phyloP scores from a whole-genome alignment of 2,329 filamentous ascomycete genomes.

The Colletotrichum lentis region DNA sequence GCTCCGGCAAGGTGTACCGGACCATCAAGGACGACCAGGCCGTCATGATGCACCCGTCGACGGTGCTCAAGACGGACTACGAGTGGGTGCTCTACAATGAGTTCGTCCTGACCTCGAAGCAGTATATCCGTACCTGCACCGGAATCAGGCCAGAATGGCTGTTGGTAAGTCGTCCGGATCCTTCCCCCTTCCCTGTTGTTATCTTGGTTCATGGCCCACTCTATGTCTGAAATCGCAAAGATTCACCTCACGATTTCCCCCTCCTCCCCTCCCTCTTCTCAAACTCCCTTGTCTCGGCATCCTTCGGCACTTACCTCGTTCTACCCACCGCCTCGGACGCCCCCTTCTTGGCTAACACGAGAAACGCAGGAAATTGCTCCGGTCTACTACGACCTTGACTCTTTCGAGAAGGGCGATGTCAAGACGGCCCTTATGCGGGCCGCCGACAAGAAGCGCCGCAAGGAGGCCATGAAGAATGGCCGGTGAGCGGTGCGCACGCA shows the following conservation, averaged over 20 bases:
- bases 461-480: conserved; percentile 63
- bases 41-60: conserved; percentile 92
- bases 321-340: not conserved
- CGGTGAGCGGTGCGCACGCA: conserved; percentile 44
- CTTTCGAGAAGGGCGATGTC: conserved; percentile 87
- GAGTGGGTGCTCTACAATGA: conserved; percentile 99
- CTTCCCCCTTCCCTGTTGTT: not conserved
- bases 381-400: conserved; percentile 85
- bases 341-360: conserved; percentile 13
- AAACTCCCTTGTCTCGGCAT: conserved; percentile 5
- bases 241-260: conserved; percentile 1
- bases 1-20: conserved; percentile 86
- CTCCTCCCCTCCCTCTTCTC: not conserved
- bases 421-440: conserved; percentile 71
- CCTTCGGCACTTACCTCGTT: conserved; percentile 16
- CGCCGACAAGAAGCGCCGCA: conserved; percentile 67
- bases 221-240: not conserved
- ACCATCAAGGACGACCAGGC: conserved; percentile 97
- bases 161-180: conserved; percentile 64
- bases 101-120: conserved; percentile 97
- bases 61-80: conserved; percentile 84
- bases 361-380: conserved; percentile 82
- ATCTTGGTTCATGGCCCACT: not conserved
- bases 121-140: conserved; percentile 95
- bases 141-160: conserved; percentile 94